These are phyloP conservation scores for Moniliophthora roreri DNA, from an alignment of 1,284 basidiomycete species.

Conservation along the genomic window DNA sequence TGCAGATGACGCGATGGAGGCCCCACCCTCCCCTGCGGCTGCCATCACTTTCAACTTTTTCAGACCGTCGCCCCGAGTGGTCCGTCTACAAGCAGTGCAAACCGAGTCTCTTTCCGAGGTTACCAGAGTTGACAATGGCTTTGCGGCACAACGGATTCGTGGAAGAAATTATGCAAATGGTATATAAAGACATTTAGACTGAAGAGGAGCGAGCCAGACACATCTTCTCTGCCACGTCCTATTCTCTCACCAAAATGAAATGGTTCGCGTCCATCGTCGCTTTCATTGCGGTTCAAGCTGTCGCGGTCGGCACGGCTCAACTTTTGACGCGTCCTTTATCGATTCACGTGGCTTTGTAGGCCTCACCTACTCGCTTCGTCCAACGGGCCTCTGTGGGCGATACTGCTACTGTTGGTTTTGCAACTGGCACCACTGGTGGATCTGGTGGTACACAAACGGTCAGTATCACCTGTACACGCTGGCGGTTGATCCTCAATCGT, in stretches of 20 bases:
- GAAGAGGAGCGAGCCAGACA: neutral
- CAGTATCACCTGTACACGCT: too few species aligned
- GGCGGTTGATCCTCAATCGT: too few species aligned
- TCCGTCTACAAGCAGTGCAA: too few species aligned
- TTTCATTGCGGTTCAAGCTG: slow-evolving; percentile 28
- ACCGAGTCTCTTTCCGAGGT: too few species aligned
- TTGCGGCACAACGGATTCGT: too few species aligned
- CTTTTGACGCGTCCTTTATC: neutral
- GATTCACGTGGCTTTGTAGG: slow-evolving; percentile 19
- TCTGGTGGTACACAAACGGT: slow-evolving; percentile 6
- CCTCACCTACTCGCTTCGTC: slow-evolving; percentile 20
- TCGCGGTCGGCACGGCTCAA: slow-evolving; percentile 22
- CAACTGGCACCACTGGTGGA: slow-evolving; percentile 40
- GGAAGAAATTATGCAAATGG: neutral
- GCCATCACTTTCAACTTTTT: too few species aligned
- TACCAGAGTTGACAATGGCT: too few species aligned
- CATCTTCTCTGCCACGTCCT: neutral
- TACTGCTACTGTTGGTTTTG: slow-evolving; percentile 40
- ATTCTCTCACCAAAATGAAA: slow-evolving; percentile 19
- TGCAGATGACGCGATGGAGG: too few species aligned
- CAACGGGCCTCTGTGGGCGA: slow-evolving; percentile 36
- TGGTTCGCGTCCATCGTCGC: slow-evolving; percentile 29
- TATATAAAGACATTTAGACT: neutral
- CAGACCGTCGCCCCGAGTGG: too few species aligned
- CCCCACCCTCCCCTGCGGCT: too few species aligned